These are phyloP conservation scores for Arxiozyma telluris DNA, from an alignment of 1,139 yeast genomes.

Conservation along the genomic window DNA sequence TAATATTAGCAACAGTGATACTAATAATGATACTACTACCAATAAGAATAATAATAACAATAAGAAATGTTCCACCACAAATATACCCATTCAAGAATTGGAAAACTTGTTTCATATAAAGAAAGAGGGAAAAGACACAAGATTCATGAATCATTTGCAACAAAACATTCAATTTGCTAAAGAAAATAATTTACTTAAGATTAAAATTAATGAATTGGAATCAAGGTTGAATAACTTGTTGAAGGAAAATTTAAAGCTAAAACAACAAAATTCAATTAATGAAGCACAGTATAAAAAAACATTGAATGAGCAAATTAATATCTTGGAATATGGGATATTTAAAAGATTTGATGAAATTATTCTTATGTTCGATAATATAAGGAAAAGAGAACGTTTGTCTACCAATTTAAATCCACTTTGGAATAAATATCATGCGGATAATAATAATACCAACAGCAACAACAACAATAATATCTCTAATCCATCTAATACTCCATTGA, in stretches of 20 bases:
- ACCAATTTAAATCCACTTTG: neutral
- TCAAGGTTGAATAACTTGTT: constrained; percentile 38
- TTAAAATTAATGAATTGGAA: constrained; percentile 45
- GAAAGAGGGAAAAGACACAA: neutral
- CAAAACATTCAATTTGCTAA: constrained; percentile 43
- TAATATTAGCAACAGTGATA: too few species aligned
- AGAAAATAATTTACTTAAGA: constrained; percentile 43
- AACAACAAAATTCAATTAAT: constrained; percentile 31
- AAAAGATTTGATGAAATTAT: constrained; percentile 40
- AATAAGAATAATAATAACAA: too few species aligned
- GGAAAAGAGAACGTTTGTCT: constrained; percentile 32
- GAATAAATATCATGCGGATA: neutral
- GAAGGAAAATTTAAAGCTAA: constrained; percentile 38
- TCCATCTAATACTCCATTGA: neutral
- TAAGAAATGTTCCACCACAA: neutral
- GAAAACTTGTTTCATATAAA: neutral
- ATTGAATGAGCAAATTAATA: constrained; percentile 31
- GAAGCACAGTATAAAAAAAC: constrained; percentile 30
- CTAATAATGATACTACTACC: too few species aligned
- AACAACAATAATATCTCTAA: too few species aligned
- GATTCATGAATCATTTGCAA: neutral
- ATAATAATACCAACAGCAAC: neutral
- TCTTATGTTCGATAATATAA: constrained; percentile 33
- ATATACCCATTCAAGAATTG: neutral
- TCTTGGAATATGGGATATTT: constrained; percentile 37